Percentiles rank a stretch among this genome's conserved stretches.
Conservation (phyloP, 306 rosid species). For the Lupinus albus region DNA sequence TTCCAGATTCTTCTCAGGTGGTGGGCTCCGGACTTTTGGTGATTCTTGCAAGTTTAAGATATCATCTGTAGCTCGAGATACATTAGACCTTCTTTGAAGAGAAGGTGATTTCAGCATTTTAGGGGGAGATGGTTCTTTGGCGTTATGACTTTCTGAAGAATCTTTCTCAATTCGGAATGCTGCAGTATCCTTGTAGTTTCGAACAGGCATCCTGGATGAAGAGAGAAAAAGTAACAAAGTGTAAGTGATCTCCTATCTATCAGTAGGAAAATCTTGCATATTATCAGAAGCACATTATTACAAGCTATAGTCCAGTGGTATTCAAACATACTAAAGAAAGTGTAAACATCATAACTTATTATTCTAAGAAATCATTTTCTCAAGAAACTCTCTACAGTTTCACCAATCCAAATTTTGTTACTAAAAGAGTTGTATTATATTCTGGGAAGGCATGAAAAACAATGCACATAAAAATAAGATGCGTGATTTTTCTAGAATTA, state of each 20-base stretch:
- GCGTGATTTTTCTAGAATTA: conserved; percentile 29
- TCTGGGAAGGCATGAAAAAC: conserved; percentile 25
- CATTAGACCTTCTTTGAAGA: conserved; percentile 75
- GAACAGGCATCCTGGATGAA: conserved; percentile 80
- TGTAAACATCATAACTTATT: conserved; percentile 17
- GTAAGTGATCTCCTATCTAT: neutral
- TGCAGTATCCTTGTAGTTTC: conserved; percentile 82
- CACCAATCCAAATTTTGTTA: conserved; percentile 22
- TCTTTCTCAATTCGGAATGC: conserved; percentile 89
- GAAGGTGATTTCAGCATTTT: conserved; percentile 91
- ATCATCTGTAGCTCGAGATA: conserved; percentile 62
- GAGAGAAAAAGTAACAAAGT: conserved; percentile 6
- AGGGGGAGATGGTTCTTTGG: conserved; percentile 90
- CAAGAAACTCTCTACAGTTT: conserved; percentile 5
- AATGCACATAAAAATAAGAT: conserved; percentile 34
- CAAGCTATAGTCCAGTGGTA: conserved; percentile 8
- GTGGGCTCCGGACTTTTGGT: conserved; percentile 73
- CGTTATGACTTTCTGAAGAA: conserved; percentile 77
- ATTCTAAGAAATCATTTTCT: conserved; percentile 16
- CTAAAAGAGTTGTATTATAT: conserved; percentile 13
- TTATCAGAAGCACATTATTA: conserved; percentile 21
- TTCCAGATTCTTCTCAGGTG: conserved; percentile 74
- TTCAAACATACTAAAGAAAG: conserved; percentile 12
- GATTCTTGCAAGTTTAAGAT: conserved; percentile 70
- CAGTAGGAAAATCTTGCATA: conserved; percentile 15